Percentiles rank a stretch among this genome's conserved stretches.
Evolutionary conservation across 768 basidiomycete species (phyloP).

Genomic region (Mycena kentingensis): DNA sequence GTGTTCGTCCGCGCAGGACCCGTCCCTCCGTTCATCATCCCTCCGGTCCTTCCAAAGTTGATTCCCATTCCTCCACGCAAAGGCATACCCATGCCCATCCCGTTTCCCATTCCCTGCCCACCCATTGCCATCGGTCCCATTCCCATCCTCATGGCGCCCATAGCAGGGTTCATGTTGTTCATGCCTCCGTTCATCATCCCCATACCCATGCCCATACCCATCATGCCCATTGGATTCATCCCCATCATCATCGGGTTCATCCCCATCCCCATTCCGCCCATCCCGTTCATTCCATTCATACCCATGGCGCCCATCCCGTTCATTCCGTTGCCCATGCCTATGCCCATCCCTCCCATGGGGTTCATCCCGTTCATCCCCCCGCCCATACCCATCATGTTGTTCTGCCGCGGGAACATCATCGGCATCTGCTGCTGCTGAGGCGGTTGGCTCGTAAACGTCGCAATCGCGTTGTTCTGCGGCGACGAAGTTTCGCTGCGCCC

Average conservation of each 20-base stretch:
- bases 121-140: no score
- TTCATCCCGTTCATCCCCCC: constrained; percentile 39
- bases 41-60: not conserved
- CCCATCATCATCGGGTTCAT: constrained; percentile 32
- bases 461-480: constrained; percentile 25
- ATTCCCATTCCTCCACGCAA: constrained; percentile 1
- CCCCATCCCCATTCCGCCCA: constrained; percentile 27
- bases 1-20: constrained; percentile 52
- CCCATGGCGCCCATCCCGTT: constrained; percentile 28
- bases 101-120: constrained; percentile 24
- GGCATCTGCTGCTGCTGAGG: constrained; percentile 50
- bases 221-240: constrained; percentile 40
- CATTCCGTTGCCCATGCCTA: constrained; percentile 33
- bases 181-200: constrained; percentile 17
- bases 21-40: constrained; percentile 39
- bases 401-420: constrained; percentile 59
- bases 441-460: constrained; percentile 29
- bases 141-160: constrained; percentile 26
- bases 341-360: constrained; percentile 27
- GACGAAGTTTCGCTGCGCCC: constrained; percentile 32
- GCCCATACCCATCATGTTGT: constrained; percentile 44
- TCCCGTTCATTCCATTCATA: constrained; percentile 27
- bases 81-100: not conserved
- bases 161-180: constrained; percentile 2
- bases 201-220: constrained; percentile 40